phyloP scores from a whole-genome alignment of 345 rosid genomes.

The Carallia brachiata region DNA sequence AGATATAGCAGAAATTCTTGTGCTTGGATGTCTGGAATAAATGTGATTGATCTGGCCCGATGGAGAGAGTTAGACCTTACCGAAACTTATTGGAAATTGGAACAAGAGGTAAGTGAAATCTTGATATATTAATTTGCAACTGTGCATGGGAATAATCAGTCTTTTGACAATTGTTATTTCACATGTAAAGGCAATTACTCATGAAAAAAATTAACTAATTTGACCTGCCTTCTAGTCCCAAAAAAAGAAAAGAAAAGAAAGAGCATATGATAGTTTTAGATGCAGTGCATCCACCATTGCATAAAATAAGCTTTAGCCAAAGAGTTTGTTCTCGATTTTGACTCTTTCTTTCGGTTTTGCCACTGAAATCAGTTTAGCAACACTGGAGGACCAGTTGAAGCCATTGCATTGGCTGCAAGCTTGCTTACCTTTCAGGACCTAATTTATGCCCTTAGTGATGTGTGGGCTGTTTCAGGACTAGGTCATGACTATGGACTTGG shows the following conservation, averaged over 20 bases:
- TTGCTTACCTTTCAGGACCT: slow-evolving; percentile 31
- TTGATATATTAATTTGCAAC: background rate
- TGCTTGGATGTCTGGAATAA: slow-evolving; percentile 93
- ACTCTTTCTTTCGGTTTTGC: slow-evolving; percentile 1
- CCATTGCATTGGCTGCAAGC: slow-evolving; percentile 24
- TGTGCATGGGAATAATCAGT: background rate
- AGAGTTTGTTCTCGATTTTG: background rate
- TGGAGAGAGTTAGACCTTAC: slow-evolving; percentile 70
- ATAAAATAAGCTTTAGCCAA: background rate
- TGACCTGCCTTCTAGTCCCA: background rate
- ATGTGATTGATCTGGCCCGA: slow-evolving; percentile 67
- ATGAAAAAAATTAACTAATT: background rate
- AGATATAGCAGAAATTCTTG: slow-evolving; percentile 47
- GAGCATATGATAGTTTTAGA: background rate
- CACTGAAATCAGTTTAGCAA: slow-evolving; percentile 37
- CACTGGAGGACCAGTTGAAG: slow-evolving; percentile 47
- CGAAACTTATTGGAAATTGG: slow-evolving; percentile 49
- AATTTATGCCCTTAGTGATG: slow-evolving; percentile 18
- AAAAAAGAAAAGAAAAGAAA: no score
- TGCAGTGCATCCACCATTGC: background rate
- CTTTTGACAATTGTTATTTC: slow-evolving; percentile 6
- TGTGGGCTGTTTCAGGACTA: slow-evolving; percentile 26
- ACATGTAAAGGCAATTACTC: background rate
- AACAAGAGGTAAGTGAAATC: slow-evolving; percentile 51
- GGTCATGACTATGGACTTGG: slow-evolving; percentile 28